Percentiles rank a stretch among this genome's conserved stretches.
These are phyloP conservation scores for Coemansia sp. DNA, from an alignment of 192 early-diverging fungal species.

Conservation along the genomic window DNA sequence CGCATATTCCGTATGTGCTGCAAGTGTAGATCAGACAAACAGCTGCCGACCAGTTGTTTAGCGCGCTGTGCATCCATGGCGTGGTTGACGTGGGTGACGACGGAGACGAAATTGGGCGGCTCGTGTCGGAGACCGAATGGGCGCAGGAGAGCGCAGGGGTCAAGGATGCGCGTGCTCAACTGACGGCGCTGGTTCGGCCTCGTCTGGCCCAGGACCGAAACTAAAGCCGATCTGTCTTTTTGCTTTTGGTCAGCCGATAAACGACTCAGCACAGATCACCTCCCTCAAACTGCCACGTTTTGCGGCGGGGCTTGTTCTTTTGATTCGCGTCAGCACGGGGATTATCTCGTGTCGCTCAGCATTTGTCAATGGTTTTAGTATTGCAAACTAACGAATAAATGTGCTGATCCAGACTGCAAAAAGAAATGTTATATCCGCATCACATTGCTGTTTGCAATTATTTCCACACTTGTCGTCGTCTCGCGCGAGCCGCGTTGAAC, in stretches of 20 bases:
- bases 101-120: constrained; percentile 24
- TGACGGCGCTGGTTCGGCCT: constrained; percentile 19
- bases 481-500: not conserved
- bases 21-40: constrained; percentile 50
- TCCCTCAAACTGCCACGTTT: constrained; percentile 6
- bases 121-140: constrained; percentile 48
- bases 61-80: constrained; percentile 44
- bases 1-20: constrained; percentile 7
- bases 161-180: constrained; percentile 21
- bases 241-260: constrained; percentile 2
- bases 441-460: too few relatives aligned
- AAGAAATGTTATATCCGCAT: not conserved
- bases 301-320: too few relatives aligned
- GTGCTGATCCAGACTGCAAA: not conserved
- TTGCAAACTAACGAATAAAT: not conserved
- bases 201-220: not conserved
- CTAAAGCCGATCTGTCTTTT: not conserved
- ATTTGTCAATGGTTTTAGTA: not conserved
- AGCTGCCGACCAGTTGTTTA: constrained; percentile 49
- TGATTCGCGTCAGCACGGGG: too few relatives aligned
- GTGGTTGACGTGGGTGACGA: constrained; percentile 20
- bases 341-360: not conserved
- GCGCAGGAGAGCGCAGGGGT: constrained; percentile 22
- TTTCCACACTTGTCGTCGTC: not conserved
- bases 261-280: not conserved